Base-by-base conservation (phyloP, 2,329 filamentous ascomycete genomes). In the Zymoseptoria pseudotritici region DNA sequence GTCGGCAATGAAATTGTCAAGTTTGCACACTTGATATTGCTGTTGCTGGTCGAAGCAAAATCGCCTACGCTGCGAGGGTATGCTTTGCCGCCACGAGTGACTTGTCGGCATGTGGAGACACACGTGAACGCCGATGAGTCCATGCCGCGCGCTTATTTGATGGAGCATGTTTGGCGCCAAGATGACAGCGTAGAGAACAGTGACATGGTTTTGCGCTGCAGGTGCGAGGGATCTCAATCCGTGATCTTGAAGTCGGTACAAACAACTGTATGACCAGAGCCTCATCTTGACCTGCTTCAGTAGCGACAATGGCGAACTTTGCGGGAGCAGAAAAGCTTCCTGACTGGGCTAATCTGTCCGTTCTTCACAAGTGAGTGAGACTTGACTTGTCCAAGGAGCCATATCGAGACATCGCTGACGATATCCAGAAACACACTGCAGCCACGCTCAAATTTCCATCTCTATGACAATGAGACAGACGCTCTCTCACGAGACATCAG, bases 291-390 rank as follows among this genome's bases (percentile, higher is more conserved):
- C 13, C 11, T 7, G 13, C 36, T 46, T 11, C 13, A 46, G 36
- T n/a, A n/a, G 36, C 13, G 36, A 46, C 13, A 13, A 46, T 46
- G 36, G 36, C 11, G 36, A 46, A 7, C 36, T 13, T 42, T 42
- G 36, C 36, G 36, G 31, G 31, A 55, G 50, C 26, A 21, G 13
- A 51, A 31, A 83, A 83, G 0, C 19, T 17, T n/a, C 55, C 58
- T 24, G 83, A 87, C 68, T 87, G 83, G 83, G 83, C 78, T 70
- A 87, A 87, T 65, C 77, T 85, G 59, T 68, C 77, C 3, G 75
- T 87, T 29, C 76, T 87, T 17, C 85, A 86, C 69, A 46, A 46
- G 36, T 46, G 13, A 8, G 36, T 42, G 36, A 46, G 36, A n/a
- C 6, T 9, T 29, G 26, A 9, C 26, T 46, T 46, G 36, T 46